phyloP scores from a whole-genome alignment of 2,329 filamentous ascomycete species.

The Epichloe gansuensis region DNA sequence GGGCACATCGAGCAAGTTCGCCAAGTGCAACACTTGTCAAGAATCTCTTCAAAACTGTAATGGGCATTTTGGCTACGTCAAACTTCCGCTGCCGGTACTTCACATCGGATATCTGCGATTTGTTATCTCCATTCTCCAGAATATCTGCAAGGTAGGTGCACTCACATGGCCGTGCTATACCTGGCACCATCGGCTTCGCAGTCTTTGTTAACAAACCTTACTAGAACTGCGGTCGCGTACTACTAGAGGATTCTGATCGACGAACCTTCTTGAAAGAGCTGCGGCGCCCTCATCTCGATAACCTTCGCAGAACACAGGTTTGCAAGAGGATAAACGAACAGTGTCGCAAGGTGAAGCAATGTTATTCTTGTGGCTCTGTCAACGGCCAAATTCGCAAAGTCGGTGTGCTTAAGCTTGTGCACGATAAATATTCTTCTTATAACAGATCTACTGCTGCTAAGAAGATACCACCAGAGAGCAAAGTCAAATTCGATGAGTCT shows the following conservation, averaged over 20 bases:
- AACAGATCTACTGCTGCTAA: slow-evolving; percentile 79
- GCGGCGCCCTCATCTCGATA: slow-evolving; percentile 72
- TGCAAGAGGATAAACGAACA: slow-evolving; percentile 81
- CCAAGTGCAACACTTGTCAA: slow-evolving; percentile 70
- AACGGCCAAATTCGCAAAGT: slow-evolving; percentile 91
- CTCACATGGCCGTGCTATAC: background rate
- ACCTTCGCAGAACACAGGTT: slow-evolving; percentile 68
- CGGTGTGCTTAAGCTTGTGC: slow-evolving; percentile 81
- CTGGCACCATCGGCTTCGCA: background rate
- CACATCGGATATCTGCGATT: slow-evolving; percentile 95
- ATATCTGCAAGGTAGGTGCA: slow-evolving; percentile 66
- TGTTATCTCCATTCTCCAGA: slow-evolving; percentile 80
- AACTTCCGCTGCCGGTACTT: slow-evolving; percentile 80
- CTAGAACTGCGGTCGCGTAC: slow-evolving; percentile 59
- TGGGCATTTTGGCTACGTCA: slow-evolving; percentile 90
- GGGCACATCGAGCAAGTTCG: slow-evolving; percentile 77
- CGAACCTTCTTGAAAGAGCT: slow-evolving; percentile 67
- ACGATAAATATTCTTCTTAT: slow-evolving; percentile 82
- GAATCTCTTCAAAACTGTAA: slow-evolving; percentile 73
- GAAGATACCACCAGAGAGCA: slow-evolving; percentile 71
- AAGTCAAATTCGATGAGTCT: slow-evolving; percentile 73
- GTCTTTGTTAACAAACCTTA: background rate
- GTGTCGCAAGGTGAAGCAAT: slow-evolving; percentile 75
- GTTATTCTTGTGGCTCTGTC: slow-evolving; percentile 65
- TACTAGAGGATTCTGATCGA: slow-evolving; percentile 71